Percentiles rank a stretch among this genome's conserved stretches.
Conservation (phyloP, 805 yeast species). For the Debaryomyces castellii region DNA sequence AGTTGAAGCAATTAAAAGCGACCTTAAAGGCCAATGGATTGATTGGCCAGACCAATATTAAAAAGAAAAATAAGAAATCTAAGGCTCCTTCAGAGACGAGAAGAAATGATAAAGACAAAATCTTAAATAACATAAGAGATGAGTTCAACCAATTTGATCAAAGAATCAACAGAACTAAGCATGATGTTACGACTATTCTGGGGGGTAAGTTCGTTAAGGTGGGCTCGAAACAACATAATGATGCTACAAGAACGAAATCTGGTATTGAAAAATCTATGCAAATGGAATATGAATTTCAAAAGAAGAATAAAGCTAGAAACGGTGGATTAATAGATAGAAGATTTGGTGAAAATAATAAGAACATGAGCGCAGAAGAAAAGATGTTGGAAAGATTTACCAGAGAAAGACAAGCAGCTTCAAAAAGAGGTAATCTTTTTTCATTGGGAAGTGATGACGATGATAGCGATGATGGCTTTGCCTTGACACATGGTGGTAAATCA, state of each 20-base stretch:
- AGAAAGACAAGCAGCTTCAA: conserved; percentile 70
- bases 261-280: conserved; percentile 41
- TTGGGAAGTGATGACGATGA: conserved; percentile 77
- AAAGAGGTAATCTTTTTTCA: conserved; percentile 47
- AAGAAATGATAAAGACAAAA: conserved; percentile 63
- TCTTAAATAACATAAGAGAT: conserved; percentile 61
- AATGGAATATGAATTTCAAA: conserved; percentile 65
- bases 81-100: conserved; percentile 61
- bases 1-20: conserved; percentile 77
- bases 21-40: conserved; percentile 75
- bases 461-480: conserved; percentile 43
- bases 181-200: conserved; percentile 44
- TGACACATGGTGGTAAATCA: conserved; percentile 80
- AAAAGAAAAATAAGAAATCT: conserved; percentile 51
- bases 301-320: conserved; percentile 61
- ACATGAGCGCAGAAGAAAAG: conserved; percentile 82
- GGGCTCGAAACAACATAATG: conserved; percentile 39
- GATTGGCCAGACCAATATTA: conserved; percentile 79
- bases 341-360: conserved; percentile 80
- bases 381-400: conserved; percentile 93
- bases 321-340: conserved; percentile 85
- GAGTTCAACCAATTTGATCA: conserved; percentile 90
- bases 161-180: conserved; percentile 65
- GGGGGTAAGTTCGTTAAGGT: conserved; percentile 44
- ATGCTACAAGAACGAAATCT: conserved; percentile 30